These are phyloP conservation scores for Tricholoma flavovirens DNA, from an alignment of 768 basidiomycete species.

Conservation along the genomic window DNA sequence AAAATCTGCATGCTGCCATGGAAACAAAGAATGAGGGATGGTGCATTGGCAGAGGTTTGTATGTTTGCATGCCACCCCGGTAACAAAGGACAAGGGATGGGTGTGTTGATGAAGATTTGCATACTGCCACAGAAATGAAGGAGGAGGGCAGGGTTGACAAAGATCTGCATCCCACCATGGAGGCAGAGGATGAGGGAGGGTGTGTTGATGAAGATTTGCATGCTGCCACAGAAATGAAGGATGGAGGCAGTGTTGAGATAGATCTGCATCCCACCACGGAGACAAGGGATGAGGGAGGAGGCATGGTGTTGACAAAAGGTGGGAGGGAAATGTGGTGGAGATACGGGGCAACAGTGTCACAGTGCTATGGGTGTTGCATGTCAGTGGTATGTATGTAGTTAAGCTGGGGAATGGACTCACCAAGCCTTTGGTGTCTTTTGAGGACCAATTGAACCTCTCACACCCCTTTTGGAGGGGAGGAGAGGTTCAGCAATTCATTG, in stretches of 20 bases:
- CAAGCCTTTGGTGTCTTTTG: neutral
- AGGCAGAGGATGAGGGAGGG: neutral
- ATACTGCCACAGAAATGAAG: neutral
- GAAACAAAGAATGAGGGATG: neutral
- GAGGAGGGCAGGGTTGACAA: neutral
- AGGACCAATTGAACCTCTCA: neutral
- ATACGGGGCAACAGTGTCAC: constrained; percentile 7
- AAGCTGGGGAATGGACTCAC: neutral
- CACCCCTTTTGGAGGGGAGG: neutral
- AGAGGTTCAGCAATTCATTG: too few species aligned
- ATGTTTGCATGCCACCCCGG: neutral
- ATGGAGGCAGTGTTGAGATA: neutral
- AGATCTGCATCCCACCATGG: neutral
- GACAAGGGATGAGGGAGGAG: neutral
- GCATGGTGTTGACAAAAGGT: neutral
- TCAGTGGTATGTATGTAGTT: neutral
- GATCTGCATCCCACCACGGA: neutral
- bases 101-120: neutral
- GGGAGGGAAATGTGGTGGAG: neutral
- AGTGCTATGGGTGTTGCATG: neutral
- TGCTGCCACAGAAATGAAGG: neutral
- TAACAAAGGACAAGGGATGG: neutral
- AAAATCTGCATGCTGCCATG: neutral
- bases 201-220: neutral
- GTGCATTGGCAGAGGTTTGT: neutral